Conservation (phyloP, 139 green algal genomes). For the Tetradesmus obliquus region DNA sequence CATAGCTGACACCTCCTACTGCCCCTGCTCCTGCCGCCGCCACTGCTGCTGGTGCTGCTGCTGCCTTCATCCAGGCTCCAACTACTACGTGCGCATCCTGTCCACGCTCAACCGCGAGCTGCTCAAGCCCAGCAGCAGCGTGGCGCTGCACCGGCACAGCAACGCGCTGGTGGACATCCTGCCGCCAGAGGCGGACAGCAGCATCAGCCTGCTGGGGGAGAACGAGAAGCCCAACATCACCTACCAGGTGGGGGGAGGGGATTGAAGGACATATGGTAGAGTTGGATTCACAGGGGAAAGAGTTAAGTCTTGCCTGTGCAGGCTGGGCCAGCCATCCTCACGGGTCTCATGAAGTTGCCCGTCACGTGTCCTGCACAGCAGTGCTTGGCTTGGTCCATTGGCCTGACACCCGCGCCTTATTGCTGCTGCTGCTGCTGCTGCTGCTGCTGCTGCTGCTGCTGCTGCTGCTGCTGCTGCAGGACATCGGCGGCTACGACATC, state of each 20-base stretch:
- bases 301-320: too few species aligned
- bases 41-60: neutral
- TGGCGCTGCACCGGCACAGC: constrained; percentile 97
- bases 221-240: constrained; percentile 95
- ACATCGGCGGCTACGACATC: constrained; percentile 98
- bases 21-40: neutral
- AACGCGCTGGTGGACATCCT: constrained; percentile 99
- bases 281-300: too few species aligned
- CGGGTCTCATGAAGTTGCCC: too few species aligned
- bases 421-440: neutral
- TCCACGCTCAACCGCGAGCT: constrained; percentile 97
- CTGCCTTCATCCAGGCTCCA: neutral
- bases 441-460: neutral
- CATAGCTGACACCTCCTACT: too few species aligned
- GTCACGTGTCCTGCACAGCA: too few species aligned
- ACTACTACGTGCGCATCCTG: constrained; percentile 87
- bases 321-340: too few species aligned
- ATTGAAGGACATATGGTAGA: too few species aligned
- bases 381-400: too few species aligned
- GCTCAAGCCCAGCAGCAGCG: constrained; percentile 93
- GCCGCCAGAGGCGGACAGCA: constrained; percentile 97
- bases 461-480: constrained; percentile 57
- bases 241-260: constrained; percentile 77
- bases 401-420: too few species aligned
- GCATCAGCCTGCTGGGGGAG: constrained; percentile 94